Base-by-base conservation (phyloP, 768 basidiomycete species). In the Termitomyces sp. region DNA sequence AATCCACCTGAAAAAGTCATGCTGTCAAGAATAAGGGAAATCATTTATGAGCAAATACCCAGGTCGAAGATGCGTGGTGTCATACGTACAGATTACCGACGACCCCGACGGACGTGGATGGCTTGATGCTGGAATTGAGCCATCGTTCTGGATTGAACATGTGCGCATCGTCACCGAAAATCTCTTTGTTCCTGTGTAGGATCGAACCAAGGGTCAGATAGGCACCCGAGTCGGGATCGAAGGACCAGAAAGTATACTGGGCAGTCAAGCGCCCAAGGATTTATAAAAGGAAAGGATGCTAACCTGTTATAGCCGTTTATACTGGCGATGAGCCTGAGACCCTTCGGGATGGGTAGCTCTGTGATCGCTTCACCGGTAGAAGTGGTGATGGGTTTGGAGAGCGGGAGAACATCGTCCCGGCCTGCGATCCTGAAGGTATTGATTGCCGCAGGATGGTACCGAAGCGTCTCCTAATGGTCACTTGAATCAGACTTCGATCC, bases 381-480 rank as follows among this genome's bases (percentile, higher is more conserved):
- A 4, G 79, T 80, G 12, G 66, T 76, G 43, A 86, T 77, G 20
- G 86, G 82, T 52, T 72, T 79, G 9, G 80, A 77, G 10, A 90
- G 78, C 1, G 88, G 86, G 32, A 90, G 71, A 43, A 80, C 75
- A 60, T 87, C 84, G 64, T 89, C 86, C 46, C 74, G 70, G 3
- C 67, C 69, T 4, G 86, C 77, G 57, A 79, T 68, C 32, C 81
- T 67, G 61, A 66, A 75, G 32, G 69, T 72, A 55, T 72, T 71
- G 56, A 71, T 69, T 7, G 73, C 71, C 1, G 73, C 74, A n/a
- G 79, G 77, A 59, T 81, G 76, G 57, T 71, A 80, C 47, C 83
- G 74, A 61, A 83, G 67, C 0, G 75, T 72, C 70, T 84, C 83
- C 83, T 83, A 32, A 48, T 61, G 38, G 25, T 25, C 25, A 25